Base-by-base conservation (phyloP, 495 filamentous ascomycete genomes). In the Mytilinidion resinicola region DNA sequence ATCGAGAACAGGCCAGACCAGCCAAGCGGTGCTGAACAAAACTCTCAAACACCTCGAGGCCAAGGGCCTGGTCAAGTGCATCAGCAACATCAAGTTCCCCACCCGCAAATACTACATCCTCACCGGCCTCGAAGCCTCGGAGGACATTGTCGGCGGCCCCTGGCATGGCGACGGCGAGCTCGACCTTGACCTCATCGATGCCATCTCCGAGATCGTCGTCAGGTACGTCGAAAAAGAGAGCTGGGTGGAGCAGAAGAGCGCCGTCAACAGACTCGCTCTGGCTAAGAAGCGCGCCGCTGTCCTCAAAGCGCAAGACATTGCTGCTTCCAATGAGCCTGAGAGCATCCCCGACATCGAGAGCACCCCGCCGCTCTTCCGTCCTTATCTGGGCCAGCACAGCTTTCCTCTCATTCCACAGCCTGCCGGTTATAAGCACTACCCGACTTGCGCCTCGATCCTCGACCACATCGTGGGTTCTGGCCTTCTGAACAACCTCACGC, bases 121-220 rank as follows among this genome's bases (percentile, higher is more conserved):
- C 48, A 72, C 74, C 51, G 78, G 80, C 54, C 74, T 95, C 21
- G 78, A 80, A 12, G 92, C 95, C 1, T 86, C 85, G 38, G 91
- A 96, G 37, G 86, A 93, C 47, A 85, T 91, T 17, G 95, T 90
- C 0, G 95, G 93, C 41, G 93, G 95, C 5, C 85, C 89, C 15
- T 98, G 91, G 88, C 96, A 90, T 65, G 91, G 87, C 19, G 88
- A 96, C 51, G 87, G 86, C 8, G 86, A 87, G 39, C 79, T 96
- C 3, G 93, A 98, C 69, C 82, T 85, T 38, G 85, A 86, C 47
- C 91, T 98, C 68, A 90, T 97, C 66, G 81, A 85, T 20, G 78
- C 75, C 35, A 76, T 95, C 12, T 77, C 84, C 34, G 76, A 78
- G 3, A 81, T 86, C 52, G 80, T 96, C 15, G 83, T 88, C 60